Evolutionary conservation across 495 filamentous ascomycete genomes (phyloP), one percentile per base, ranked within the genome.

Genomic region (Alectoria sarmentosa): DNA sequence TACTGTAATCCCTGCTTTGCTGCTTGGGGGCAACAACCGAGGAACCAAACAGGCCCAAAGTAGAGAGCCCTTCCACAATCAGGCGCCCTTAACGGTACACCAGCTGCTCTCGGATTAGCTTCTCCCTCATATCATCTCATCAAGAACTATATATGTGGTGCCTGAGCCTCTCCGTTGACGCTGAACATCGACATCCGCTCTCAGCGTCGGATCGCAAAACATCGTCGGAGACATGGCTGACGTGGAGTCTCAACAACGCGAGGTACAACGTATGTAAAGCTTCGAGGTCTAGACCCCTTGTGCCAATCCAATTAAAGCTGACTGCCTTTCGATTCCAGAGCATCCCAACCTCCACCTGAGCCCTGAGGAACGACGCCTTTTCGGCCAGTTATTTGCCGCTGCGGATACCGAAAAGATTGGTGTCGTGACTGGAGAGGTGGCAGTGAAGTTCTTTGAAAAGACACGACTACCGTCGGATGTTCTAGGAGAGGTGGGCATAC

Each of bases 381-480:
- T 94, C 74, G 90, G 88, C 46, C 90, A 93, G 76, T 85, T 98
- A 58, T 98, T 98, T 74, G 83, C 86, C 72, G 84, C 88, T 65
- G 94, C 94, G 46, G 95, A 98, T 72, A 87, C 86, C 37, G 94
- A 96, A 65, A 87, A 82, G 70, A 84, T 96, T 26, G 90, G 91
- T n/a, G 91, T 97, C 57, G 90, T 98, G 17, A 96, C 93, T 19
- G 94, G 95, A 68, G 94, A 98, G 74, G 81, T 96, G 62, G 94
- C 94, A 11, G 95, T 98, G 69, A 91, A 92, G 69, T 98, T 98
- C 80, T 98, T 98, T 70, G 92, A 98, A 76, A 95, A 93, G 83
- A 97, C 94, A 36, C 85, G 89, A 67, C 80, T 98, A 38, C 83
- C 91, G 59, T 88, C 91, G 54, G 84, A 89, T 62, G 83, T 93